phyloP scores from a whole-genome alignment of 1,284 basidiomycete genomes.

The Hymenochaete sp. region DNA sequence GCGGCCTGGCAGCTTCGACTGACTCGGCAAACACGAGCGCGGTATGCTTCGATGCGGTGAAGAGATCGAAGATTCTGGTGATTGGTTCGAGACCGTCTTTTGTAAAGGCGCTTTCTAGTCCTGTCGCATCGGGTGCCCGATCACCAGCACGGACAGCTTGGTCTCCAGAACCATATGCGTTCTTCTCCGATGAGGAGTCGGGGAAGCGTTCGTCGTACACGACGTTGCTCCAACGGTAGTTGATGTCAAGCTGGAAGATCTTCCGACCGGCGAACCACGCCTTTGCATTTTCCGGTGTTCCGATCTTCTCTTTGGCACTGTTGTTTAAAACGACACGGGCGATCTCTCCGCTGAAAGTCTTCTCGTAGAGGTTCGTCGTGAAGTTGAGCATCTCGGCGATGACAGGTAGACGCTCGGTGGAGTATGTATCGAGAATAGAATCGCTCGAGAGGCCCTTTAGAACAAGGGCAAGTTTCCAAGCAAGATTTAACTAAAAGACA shows the following conservation, averaged over 20 bases:
- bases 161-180: slow-evolving; percentile 11
- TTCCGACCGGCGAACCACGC: too few relatives aligned
- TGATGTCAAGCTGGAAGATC: slow-evolving; percentile 4
- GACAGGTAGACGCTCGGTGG: slow-evolving; percentile 31
- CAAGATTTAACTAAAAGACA: slow-evolving; percentile 31
- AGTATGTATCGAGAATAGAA: slow-evolving; percentile 30
- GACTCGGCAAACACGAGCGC: slow-evolving; percentile 17
- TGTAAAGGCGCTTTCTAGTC: neutral
- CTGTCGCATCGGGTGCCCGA: slow-evolving; percentile 20
- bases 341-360: neutral
- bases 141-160: slow-evolving; percentile 18
- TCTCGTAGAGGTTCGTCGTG: neutral
- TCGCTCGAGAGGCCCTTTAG: slow-evolving; percentile 26
- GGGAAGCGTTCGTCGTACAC: slow-evolving; percentile 1
- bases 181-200: neutral
- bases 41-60: slow-evolving; percentile 18
- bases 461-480: slow-evolving; percentile 35
- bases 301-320: too few relatives aligned
- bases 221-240: slow-evolving; percentile 6
- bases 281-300: too few relatives aligned
- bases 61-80: slow-evolving; percentile 18
- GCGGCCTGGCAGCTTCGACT: too few relatives aligned
- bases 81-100: neutral
- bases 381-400: slow-evolving; percentile 30
- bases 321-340: too few relatives aligned